A percentile compares a stretch with the other conserved stretches of the same genome.
Evolutionary conservation across 1,284 basidiomycete genomes (phyloP).

Genomic region (Jaminaea rosea): DNA sequence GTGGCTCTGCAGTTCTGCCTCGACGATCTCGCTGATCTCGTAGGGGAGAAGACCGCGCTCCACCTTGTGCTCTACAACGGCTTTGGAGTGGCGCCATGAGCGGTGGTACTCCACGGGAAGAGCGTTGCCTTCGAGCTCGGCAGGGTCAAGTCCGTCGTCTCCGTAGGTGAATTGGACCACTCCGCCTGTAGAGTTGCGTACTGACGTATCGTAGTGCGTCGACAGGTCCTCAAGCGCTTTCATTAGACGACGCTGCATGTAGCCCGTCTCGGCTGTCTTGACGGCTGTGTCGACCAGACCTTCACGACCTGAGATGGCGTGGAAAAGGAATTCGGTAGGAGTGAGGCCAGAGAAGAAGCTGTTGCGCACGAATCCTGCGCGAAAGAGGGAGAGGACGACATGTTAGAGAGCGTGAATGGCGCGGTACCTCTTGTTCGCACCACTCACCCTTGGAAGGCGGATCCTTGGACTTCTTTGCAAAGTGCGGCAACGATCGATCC

Average conservation of each 20-base stretch:
- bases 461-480: conserved; percentile 92
- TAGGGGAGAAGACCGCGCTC: conserved; percentile 67
- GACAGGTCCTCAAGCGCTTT: conserved; percentile 96
- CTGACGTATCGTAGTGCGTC: conserved; percentile 93
- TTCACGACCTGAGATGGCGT: conserved; percentile 97
- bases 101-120: conserved; percentile 65
- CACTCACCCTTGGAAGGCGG: conserved; percentile 97
- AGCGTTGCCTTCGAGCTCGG: conserved; percentile 79
- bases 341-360: conserved; percentile 87
- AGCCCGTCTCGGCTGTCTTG: conserved; percentile 98
- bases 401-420: too few species aligned
- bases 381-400: too few species aligned
- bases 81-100: conserved; percentile 78
- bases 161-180: conserved; percentile 98
- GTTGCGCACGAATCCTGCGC: conserved; percentile 93
- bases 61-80: conserved; percentile 51
- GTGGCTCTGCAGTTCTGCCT: conserved; percentile 55
- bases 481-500: conserved; percentile 95
- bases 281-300: conserved; percentile 98
- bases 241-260: conserved; percentile 98
- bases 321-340: conserved; percentile 95
- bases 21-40: conserved; percentile 70
- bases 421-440: too few species aligned
- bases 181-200: conserved; percentile 86
- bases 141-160: conserved; percentile 93